Evolutionary conservation across 305 asterid genomes (phyloP).

Genomic region (Stenogyne calaminthoides): DNA sequence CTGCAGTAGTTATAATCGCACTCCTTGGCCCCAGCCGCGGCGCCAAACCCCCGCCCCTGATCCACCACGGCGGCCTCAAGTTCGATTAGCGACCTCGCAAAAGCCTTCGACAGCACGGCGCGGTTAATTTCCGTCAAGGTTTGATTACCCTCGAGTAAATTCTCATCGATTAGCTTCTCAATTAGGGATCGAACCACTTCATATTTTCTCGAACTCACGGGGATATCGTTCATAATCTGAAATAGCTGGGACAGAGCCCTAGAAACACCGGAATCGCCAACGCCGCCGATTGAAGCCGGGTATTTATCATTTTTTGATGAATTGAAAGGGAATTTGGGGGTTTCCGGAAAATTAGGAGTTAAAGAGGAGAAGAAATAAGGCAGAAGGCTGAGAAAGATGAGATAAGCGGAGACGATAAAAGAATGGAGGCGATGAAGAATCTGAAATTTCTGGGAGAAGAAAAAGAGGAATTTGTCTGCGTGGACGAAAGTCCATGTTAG

Average conservation of each 20-base stretch:
- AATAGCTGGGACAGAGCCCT: constrained; percentile 78
- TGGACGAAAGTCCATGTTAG: constrained; percentile 44
- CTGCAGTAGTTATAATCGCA: constrained; percentile 12
- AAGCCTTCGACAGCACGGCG: constrained; percentile 61
- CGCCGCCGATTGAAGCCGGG: constrained; percentile 1
- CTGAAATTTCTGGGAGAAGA: constrained; percentile 38
- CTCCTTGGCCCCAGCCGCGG: constrained; percentile 15
- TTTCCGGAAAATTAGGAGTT: constrained; percentile 28
- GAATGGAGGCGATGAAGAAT: constrained; percentile 46
- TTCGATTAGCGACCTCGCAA: constrained; percentile 55
- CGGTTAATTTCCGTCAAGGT: constrained; percentile 55
- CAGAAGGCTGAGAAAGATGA: constrained; percentile 57
- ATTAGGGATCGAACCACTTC: constrained; percentile 70
- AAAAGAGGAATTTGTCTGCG: constrained; percentile 48
- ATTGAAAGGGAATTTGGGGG: constrained; percentile 22
- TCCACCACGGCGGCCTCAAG: constrained; percentile 56
- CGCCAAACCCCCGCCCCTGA: constrained; percentile 32
- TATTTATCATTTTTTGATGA: constrained; percentile 12
- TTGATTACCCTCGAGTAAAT: constrained; percentile 42
- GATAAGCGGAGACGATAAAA: constrained; percentile 42
- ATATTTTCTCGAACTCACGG: constrained; percentile 84
- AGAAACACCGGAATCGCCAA: constrained; percentile 52
- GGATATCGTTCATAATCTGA: constrained; percentile 64
- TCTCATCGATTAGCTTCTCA: constrained; percentile 76
- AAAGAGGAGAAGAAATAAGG: constrained; percentile 45